Percentiles rank a stretch among this genome's conserved stretches.
Conservation (phyloP, 768 basidiomycete species). For the Mrakia hoshinonis region DNA sequence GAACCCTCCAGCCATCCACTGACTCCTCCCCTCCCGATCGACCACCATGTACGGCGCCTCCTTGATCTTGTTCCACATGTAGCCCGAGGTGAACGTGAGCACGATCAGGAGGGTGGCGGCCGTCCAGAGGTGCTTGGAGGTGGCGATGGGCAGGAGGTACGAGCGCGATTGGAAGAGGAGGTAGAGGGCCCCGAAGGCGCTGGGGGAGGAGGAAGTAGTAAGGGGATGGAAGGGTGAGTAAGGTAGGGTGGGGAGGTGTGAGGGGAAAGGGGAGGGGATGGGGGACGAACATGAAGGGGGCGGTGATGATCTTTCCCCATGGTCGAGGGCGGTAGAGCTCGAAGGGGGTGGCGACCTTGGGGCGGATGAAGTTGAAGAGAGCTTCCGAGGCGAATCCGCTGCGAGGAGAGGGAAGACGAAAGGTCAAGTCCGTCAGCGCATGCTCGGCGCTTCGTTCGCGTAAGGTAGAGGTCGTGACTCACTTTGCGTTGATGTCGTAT, state of each 20-base stretch:
- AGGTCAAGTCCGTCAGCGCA: too few species aligned
- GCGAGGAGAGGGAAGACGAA: not conserved
- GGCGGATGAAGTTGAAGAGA: conserved; percentile 65
- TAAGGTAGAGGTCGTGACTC: not conserved
- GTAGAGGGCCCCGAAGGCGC: conserved; percentile 30
- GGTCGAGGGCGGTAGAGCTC: conserved; percentile 53
- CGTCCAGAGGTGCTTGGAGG: conserved; percentile 40
- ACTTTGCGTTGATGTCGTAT: conserved; percentile 48
- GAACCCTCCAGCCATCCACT: conserved; percentile 79
- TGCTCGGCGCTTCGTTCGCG: not conserved
- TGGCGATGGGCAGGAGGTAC: conserved; percentile 20
- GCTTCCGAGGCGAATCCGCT: conserved; percentile 77
- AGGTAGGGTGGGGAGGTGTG: conserved; percentile 49
- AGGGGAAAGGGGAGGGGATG: conserved; percentile 54
- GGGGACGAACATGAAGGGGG: conserved; percentile 17
- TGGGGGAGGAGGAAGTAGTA: conserved; percentile 48
- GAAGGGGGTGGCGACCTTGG: conserved; percentile 67
- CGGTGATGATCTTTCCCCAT: conserved; percentile 25
- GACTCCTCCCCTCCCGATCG: conserved; percentile 44
- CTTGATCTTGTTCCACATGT: conserved; percentile 94
- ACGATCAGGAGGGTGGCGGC: conserved; percentile 55
- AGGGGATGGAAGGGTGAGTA: conserved; percentile 45
- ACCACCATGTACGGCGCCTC: conserved; percentile 58
- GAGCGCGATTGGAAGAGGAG: conserved; percentile 32
- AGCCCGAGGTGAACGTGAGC: conserved; percentile 78